These are phyloP conservation scores for Yamadazyma sp. DNA, from an alignment of 805 yeast species.

Conservation along the genomic window DNA sequence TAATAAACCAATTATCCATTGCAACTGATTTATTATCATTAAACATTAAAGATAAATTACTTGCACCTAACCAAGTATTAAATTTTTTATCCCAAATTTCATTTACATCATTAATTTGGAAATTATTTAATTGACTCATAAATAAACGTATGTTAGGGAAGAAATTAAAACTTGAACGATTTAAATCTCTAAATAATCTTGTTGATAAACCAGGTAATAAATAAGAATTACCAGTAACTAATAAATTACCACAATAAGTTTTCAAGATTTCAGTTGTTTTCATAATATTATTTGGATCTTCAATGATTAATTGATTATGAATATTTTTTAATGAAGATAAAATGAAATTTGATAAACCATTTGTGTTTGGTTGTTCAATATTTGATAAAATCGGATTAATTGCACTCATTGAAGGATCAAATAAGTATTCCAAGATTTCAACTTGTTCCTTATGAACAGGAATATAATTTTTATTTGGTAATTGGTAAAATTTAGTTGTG, in stretches of 20 bases:
- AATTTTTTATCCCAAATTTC: constrained; percentile 52
- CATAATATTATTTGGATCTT: constrained; percentile 27
- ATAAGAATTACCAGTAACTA: constrained; percentile 62
- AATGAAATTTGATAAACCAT: constrained; percentile 43
- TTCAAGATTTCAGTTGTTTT: constrained; percentile 40
- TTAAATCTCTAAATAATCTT: constrained; percentile 53
- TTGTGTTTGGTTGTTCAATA: constrained; percentile 45
- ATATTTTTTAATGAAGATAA: constrained; percentile 34
- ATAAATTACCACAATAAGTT: constrained; percentile 38
- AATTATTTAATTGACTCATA: constrained; percentile 21
- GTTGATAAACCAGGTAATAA: constrained; percentile 54
- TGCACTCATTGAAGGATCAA: constrained; percentile 57
- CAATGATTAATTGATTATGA: constrained; percentile 30
- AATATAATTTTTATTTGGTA: constrained; percentile 18
- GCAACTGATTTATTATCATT: constrained; percentile 43
- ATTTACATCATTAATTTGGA: constrained; percentile 25
- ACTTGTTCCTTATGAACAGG: constrained; percentile 14
- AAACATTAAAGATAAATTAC: constrained; percentile 60
- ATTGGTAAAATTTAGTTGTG: constrained; percentile 16
- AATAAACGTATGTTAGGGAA: constrained; percentile 41
- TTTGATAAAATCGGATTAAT: constrained; percentile 40
- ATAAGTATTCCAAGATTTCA: constrained; percentile 56
- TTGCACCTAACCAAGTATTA: constrained; percentile 73
- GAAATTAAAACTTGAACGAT: constrained; percentile 37
- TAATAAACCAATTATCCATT: constrained; percentile 50